Evolutionary conservation across 148 eudicot species (phyloP), one percentile per base, ranked within the genome.

Genomic region (Rhododendron griersonianum): DNA sequence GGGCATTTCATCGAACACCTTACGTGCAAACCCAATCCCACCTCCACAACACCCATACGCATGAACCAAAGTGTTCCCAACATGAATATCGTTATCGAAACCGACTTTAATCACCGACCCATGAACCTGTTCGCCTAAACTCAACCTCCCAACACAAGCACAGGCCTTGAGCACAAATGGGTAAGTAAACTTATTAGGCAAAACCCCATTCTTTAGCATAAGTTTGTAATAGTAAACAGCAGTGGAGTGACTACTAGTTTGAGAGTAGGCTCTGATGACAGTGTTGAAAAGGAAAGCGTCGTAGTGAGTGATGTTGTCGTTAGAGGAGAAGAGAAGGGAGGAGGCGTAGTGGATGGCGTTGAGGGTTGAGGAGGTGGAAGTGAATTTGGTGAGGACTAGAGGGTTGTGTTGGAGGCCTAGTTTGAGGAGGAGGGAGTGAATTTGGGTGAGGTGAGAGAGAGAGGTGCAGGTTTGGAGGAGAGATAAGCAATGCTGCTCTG

Each of bases 261-360:
- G 88, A 21, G 94, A 92, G 57, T 86, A 92, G 41, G 87, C 93
- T 88, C 92, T 90, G 1, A 95, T 90, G 11, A 92, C 63, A 3
- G 92, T 92, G 84, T 95, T 95, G 88, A 90, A 93, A 4, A 94
- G 90, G 85, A 94, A 94, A 11, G 95, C 80, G 25, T 94, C 97
- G 48, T 91, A 91, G 83, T 50, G 85, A 59, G 85, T 1, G 75
- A 69, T 45, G n/a, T 8, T n/a, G 30, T 63, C 8, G 69, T 63
- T 76, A 11, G 93, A 84, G 81, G 86, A 30, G 83, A 94, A 94
- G 6, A 92, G 84, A 80, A 90, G 85, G 59, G 90, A 53, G 18
- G 90, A 85, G 50, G 95, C 91, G 80, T 93, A 89, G 77, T 80
- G 19, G 69, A 94, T 83, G 83, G 92, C 87, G 79, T 86, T 51